Evolutionary conservation across 768 basidiomycete species (phyloP).

Genomic region (Rhodotorula kratochvilovae): DNA sequence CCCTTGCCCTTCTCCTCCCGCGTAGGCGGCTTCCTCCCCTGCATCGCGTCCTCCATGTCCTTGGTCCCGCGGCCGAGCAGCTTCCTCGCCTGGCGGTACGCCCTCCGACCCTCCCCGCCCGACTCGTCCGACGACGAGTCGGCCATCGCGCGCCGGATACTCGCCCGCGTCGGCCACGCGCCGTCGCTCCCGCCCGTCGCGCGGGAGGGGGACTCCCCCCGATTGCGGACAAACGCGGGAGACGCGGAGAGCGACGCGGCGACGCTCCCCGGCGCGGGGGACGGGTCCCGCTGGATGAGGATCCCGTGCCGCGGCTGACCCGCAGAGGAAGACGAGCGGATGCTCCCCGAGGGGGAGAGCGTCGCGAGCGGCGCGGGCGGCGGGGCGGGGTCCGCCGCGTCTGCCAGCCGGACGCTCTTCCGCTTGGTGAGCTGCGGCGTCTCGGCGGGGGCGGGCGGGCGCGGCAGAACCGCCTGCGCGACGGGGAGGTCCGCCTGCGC

Average conservation of each 20-base stretch:
- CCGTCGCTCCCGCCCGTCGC: neutral
- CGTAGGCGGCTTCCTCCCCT: neutral
- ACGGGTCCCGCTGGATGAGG: constrained; percentile 21
- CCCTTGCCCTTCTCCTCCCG: constrained; percentile 29
- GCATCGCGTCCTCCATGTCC: constrained; percentile 13
- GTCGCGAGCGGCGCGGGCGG: neutral
- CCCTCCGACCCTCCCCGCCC: constrained; percentile 3
- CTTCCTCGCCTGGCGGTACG: constrained; percentile 29
- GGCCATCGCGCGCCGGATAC: constrained; percentile 2
- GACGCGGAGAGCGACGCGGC: neutral
- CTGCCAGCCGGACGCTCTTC: constrained; percentile 37
- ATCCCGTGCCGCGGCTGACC: constrained; percentile 8
- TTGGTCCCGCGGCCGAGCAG: constrained; percentile 17
- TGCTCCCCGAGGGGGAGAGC: constrained; percentile 22
- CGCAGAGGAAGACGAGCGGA: neutral
- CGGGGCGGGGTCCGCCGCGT: neutral
- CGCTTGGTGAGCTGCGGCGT: constrained; percentile 16
- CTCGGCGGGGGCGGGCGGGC: neutral
- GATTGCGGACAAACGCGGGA: too few relatives aligned
- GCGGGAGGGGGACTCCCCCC: too few relatives aligned
- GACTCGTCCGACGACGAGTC: constrained; percentile 15
- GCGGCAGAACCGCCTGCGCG: neutral
- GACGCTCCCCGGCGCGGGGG: constrained; percentile 1
- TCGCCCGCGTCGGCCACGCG: constrained; percentile 4
- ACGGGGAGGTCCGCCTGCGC: neutral